phyloP scores from a whole-genome alignment of 352 stramenopile species.

The Globisporangium cylindrosporum region DNA sequence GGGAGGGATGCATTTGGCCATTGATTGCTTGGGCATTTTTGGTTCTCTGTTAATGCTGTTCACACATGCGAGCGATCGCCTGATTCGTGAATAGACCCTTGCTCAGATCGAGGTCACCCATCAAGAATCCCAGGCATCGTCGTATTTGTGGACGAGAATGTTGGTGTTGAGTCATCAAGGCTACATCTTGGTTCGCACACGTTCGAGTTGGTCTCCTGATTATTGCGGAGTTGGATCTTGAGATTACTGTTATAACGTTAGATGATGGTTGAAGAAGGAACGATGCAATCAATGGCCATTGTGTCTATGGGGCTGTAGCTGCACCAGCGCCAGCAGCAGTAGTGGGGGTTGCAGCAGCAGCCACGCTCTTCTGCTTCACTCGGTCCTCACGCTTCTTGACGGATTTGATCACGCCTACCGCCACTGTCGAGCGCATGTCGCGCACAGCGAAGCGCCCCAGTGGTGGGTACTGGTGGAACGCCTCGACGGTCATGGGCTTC shows the following conservation, averaged over 20 bases:
- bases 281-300: neutral
- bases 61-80: neutral
- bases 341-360: neutral
- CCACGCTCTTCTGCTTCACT: neutral
- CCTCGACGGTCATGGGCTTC: constrained; percentile 95
- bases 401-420: constrained; percentile 96
- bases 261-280: neutral
- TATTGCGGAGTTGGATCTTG: neutral
- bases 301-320: neutral
- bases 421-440: constrained; percentile 97
- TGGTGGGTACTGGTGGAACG: constrained; percentile 95
- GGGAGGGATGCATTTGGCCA: neutral
- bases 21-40: neutral
- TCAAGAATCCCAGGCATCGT: neutral
- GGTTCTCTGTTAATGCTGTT: neutral
- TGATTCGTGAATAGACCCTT: neutral
- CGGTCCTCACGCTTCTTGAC: constrained; percentile 83
- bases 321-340: neutral
- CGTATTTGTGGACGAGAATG: neutral
- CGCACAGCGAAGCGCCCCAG: constrained; percentile 95
- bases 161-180: neutral
- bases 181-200: neutral
- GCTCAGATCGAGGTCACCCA: neutral
- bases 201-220: neutral
- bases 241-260: neutral